These are phyloP conservation scores for Parathielavia hyrcaniae DNA, from an alignment of 495 filamentous ascomycete genomes.

Conservation along the genomic window DNA sequence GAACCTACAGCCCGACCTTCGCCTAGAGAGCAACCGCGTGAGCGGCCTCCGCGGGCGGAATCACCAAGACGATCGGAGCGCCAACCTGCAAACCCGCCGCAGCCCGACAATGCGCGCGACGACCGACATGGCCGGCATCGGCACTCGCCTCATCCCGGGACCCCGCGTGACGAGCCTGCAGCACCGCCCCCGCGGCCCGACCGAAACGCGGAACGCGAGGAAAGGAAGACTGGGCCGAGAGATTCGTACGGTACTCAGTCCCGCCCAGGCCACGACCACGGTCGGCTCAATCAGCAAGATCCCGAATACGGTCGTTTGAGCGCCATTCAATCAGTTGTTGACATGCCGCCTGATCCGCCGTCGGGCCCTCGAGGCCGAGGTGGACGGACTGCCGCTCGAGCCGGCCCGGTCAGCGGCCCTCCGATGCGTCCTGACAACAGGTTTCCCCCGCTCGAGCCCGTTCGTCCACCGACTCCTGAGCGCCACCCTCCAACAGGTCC, in stretches of 20 bases:
- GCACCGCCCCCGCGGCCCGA: constrained; percentile 25
- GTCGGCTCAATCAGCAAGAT: constrained; percentile 53
- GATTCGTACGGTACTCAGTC: constrained; percentile 30
- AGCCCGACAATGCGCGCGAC: constrained; percentile 39
- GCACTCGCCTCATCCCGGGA: constrained; percentile 36
- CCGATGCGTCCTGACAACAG: constrained; percentile 36
- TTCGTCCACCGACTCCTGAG: constrained; percentile 40
- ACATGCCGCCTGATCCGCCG: constrained; percentile 48
- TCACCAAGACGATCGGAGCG: constrained; percentile 49
- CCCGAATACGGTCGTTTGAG: constrained; percentile 57
- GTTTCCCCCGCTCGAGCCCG: constrained; percentile 31
- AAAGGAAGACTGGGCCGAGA: constrained; percentile 34
- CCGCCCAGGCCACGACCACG: constrained; percentile 48
- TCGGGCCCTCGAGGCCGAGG: constrained; percentile 59
- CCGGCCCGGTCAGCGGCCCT: constrained; percentile 29
- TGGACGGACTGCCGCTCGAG: constrained; percentile 38
- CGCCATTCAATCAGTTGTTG: constrained; percentile 44
- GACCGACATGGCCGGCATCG: constrained; percentile 39
- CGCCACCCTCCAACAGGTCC: constrained; percentile 46
- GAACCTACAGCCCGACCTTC: constrained; percentile 31
- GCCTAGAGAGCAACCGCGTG: constrained; percentile 40
- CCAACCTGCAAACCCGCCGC: constrained; percentile 29
- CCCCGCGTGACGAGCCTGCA: constrained; percentile 32
- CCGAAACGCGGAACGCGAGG: constrained; percentile 34
- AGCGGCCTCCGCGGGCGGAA: constrained; percentile 38